These are phyloP conservation scores for Hypomontagnella submonticulosa DNA, from an alignment of 495 filamentous ascomycete species.

Conservation along the genomic window DNA sequence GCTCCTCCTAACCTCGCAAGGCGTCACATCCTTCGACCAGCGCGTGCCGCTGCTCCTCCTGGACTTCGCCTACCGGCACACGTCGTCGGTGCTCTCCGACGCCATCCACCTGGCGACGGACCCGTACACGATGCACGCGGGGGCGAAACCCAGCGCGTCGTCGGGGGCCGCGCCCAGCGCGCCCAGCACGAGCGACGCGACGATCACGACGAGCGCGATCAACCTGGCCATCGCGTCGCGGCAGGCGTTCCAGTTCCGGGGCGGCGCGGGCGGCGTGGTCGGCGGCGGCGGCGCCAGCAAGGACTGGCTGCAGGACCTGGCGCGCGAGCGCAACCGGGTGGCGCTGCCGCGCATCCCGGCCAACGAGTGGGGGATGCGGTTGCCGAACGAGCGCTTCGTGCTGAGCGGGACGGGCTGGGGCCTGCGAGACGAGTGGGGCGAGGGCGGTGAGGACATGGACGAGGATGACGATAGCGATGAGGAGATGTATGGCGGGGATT, in stretches of 20 bases:
- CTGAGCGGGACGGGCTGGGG: slow-evolving; percentile 87
- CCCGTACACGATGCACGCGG: slow-evolving; percentile 67
- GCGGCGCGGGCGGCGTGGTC: slow-evolving; percentile 50
- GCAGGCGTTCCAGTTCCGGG: slow-evolving; percentile 63
- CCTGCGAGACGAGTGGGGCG: slow-evolving; percentile 79
- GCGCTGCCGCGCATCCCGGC: slow-evolving; percentile 76
- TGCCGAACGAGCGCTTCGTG: slow-evolving; percentile 93
- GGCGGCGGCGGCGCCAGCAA: slow-evolving; percentile 71
- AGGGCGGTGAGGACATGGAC: slow-evolving; percentile 56
- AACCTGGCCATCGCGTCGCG: slow-evolving; percentile 62
- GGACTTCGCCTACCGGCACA: slow-evolving; percentile 94
- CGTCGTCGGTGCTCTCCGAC: slow-evolving; percentile 71
- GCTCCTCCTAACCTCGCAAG: slow-evolving; percentile 85
- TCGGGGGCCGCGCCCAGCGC: slow-evolving; percentile 59
- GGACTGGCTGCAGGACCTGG: slow-evolving; percentile 86
- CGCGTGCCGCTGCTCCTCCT: slow-evolving; percentile 93
- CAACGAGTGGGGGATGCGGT: slow-evolving; percentile 81
- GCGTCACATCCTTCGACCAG: slow-evolving; percentile 90
- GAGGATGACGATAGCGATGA: slow-evolving; percentile 56
- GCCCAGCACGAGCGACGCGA: slow-evolving; percentile 54
- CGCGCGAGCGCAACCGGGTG: slow-evolving; percentile 82
- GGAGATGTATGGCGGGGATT: slow-evolving; percentile 51
- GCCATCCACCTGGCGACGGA: slow-evolving; percentile 71
- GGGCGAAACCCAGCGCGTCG: slow-evolving; percentile 57
- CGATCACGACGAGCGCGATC: slow-evolving; percentile 58